Evolutionary conservation across 805 yeast genomes (phyloP).

Genomic region (Ogataea parapolymorpha): DNA sequence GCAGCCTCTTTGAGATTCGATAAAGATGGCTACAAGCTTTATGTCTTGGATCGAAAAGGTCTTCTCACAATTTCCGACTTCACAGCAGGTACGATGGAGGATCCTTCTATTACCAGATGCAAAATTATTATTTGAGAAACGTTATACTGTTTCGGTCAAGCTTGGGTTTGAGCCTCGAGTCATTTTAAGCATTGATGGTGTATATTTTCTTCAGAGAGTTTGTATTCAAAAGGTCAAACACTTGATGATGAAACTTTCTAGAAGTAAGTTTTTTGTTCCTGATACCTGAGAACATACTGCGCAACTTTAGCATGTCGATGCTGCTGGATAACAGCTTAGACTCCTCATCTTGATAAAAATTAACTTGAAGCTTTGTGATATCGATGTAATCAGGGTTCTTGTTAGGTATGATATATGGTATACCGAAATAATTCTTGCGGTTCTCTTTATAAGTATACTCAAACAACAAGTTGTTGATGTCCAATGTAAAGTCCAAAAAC

Average conservation of each 20-base stretch:
- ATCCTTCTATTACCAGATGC: constrained; percentile 62
- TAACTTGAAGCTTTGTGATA: constrained; percentile 27
- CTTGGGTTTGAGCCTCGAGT: too few species aligned
- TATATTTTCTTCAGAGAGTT: constrained; percentile 16
- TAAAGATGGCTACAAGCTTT: constrained; percentile 75
- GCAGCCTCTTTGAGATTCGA: constrained; percentile 79
- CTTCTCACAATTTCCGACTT: constrained; percentile 76
- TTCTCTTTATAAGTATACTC: constrained; percentile 21
- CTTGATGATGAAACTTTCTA: constrained; percentile 27
- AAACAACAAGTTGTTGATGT: constrained; percentile 20
- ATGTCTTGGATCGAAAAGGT: constrained; percentile 79
- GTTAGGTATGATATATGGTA: constrained; percentile 9
- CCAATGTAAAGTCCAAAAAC: constrained; percentile 20
- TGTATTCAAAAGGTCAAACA: constrained; percentile 32
- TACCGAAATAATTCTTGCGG: constrained; percentile 6
- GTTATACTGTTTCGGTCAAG: not conserved
- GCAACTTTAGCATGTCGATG: not conserved
- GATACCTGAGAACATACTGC: constrained; percentile 2
- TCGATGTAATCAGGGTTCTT: constrained; percentile 17
- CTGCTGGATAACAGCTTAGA: constrained; percentile 15
- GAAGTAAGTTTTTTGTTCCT: constrained; percentile 22
- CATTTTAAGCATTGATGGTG: constrained; percentile 6
- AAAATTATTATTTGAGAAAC: constrained; percentile 44
- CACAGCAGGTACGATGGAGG: constrained; percentile 78
- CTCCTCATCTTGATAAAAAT: constrained; percentile 23